Base-by-base conservation (phyloP, 331 rosid species). In the Spiraea crenata region DNA sequence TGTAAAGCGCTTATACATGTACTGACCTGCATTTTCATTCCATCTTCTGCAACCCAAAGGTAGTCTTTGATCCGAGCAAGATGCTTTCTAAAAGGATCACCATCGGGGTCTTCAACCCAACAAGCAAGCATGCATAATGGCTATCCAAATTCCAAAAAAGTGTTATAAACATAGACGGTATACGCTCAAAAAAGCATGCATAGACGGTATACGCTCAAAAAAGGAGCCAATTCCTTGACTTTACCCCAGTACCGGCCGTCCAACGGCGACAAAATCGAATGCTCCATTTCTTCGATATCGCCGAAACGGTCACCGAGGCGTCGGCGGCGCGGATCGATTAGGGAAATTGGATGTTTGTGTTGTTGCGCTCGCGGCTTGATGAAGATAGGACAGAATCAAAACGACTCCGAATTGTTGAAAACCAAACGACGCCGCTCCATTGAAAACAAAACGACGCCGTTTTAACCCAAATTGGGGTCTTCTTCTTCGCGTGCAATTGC, bases 231-330 rank as follows among this genome's bases (percentile, higher is more conserved):
- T 65, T 92, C 96, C 82, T 86, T 85, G 45, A 92, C 92, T 81
- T 88, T 88, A 42, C 76, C 76, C 91, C 96, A 83, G 63, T 90
- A 92, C 17, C 98, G 96, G 65, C 98, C 96, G 69, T 90, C 98
- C 82, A 92, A 79, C 0, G 98, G 98, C 25, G 98, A 92, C 65
- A 92, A 80, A 73, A 75, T 72, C 44, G 96, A 92, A 56, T 81
- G 84, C 81, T 83, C 31, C 31, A 25, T 25, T 25, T 25, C 31
- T 25, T 25, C 87, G 11, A 88, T 35, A 64, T 75, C 88, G 57
- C 3, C 70, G 12, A 56, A 8, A 83, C 75, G 39, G 51, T 74
- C 67, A 65, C 67, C 85, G 19, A 58, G 12, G 56, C 9, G 49
- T 73, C 56, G 35, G 62, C 1, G 50, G 90, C 80, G n/a, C n/a